Evolutionary conservation across 1,284 basidiomycete species (phyloP), one percentile per base, ranked within the genome.

Genomic region (Microbotryum saponariae): DNA sequence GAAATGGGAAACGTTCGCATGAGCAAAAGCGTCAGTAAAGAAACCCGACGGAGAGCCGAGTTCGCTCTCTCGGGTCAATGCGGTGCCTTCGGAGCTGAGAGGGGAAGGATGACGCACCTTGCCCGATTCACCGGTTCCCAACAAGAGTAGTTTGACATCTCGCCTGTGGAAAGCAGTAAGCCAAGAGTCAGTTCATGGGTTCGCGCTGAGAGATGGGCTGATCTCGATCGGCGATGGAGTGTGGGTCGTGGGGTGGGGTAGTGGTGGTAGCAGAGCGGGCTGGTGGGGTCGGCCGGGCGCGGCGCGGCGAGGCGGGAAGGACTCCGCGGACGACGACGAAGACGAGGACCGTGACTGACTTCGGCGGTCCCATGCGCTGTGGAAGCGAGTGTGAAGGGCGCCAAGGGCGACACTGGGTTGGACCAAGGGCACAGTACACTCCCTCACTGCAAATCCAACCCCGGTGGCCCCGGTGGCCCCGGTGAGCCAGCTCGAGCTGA

Each of bases 71-170:
- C n/a, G n/a, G 20, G 21, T 31, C 23, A 14, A 37, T 42, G 31
- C 18, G 44, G 14, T 6, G 8, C 4, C 10, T 27, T 10, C 18
- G 12, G 25, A n/a, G 31, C 23, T 20, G 16, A 2, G 52, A 18
- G 12, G 16, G 52, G 14, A 8, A 29, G 8, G 12, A 31, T 3
- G 18, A 25, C 64, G 23, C 49, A 66, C 62, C 62, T 66, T 66
- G 21, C 63, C 63, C 18, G 59, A 61, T 42, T 64, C 63, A 48
- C 63, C 63, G 2, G 63, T 64, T 16, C 67, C 67, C 31, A 69
- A 65, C 1, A 69, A 51, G 2, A 69, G 53, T 10, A 69, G 58
- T 51, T 69, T 69, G 60, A 69, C 59, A 31, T 60, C 60, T n/a
- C 67, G 67, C 27, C 67, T 69, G 54, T 45, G 6, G 7, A 18